Evolutionary conservation across 2,329 filamentous ascomycete genomes (phyloP), one percentile per base, ranked within the genome.

Genomic region (Periconia sp.): DNA sequence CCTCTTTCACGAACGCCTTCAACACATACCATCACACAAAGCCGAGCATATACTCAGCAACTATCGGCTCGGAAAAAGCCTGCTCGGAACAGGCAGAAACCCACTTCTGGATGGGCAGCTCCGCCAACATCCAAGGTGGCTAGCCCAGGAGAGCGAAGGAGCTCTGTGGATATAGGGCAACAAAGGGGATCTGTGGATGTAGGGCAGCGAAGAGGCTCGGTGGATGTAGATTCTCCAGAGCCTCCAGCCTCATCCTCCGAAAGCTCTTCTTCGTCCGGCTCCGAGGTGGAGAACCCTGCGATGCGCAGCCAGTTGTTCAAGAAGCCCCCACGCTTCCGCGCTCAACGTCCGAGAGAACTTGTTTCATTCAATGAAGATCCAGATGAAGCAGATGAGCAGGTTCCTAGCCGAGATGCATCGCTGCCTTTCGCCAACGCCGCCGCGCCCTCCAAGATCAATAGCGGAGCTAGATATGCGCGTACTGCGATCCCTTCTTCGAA

Each of bases 331-430:
- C 61, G 63, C 17, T 71, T 69, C 40, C 62, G 57, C 32, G 45
- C 59, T 13, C 66, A 66, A 38, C 57, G 59, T 23, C 46, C 60
- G 9, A 57, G 24, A n/a, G 56, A 60, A 8, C 54, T 68, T 1
- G 53, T 62, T 15, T 51, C 61, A 21, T 58, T 62, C 19, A 56
- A 61, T 32, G 61, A 71, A 42, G 64, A 56, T 18, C 56, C 54
- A 8, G 67, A 68, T 16, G 28, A 68, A 68, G 43, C 78, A 70
- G 57, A 74, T 15, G 80, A 82, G n/a, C 79, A 81, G 2, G 82
- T 82, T 5, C 78, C 76, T 9, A 78, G 79, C 9, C 63, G 62
- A 10, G 60, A 56, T 17, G 64, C 64, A 4, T 71, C 65, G 33
- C 56, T 77, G 2, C 74, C 75, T 3, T 78, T 77, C 48, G 74